These are phyloP conservation scores for Myxozyma nipponensis DNA, from an alignment of 805 yeast species.

Conservation along the genomic window DNA sequence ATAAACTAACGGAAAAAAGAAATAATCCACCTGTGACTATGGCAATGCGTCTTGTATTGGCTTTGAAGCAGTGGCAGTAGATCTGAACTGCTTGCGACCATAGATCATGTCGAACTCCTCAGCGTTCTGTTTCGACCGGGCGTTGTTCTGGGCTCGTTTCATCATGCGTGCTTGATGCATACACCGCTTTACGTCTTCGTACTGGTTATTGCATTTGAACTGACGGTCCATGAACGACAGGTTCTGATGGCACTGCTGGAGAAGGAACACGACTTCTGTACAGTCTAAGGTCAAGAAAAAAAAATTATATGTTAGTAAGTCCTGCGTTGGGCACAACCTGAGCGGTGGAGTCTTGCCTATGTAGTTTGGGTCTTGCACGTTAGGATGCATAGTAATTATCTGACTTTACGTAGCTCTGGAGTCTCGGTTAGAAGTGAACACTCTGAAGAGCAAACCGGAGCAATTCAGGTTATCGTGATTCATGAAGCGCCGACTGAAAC, in stretches of 20 bases:
- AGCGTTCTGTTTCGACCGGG: neutral
- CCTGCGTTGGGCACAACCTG: neutral
- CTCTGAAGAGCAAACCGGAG: too few relatives aligned
- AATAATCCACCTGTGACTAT: too few relatives aligned
- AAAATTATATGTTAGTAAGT: neutral
- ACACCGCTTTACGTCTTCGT: constrained; percentile 74
- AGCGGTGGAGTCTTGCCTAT: constrained; percentile 20
- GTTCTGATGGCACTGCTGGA: constrained; percentile 80
- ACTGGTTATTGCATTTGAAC: constrained; percentile 81
- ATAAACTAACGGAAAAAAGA: too few relatives aligned
- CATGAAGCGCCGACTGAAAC: too few relatives aligned
- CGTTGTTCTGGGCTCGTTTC: constrained; percentile 53
- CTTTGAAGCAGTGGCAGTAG: too few relatives aligned
- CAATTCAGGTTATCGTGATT: too few relatives aligned
- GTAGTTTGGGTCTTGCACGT: constrained; percentile 28
- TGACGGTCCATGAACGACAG: constrained; percentile 65
- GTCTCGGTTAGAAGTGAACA: too few relatives aligned
- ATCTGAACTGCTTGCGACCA: neutral
- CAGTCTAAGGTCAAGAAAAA: constrained; percentile 57
- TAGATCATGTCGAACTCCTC: neutral
- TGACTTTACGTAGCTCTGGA: too few relatives aligned
- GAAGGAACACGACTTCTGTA: constrained; percentile 74
- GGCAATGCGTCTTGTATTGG: too few relatives aligned
- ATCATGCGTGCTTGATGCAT: constrained; percentile 73
- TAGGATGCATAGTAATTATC: constrained; percentile 33